Conservation (phyloP, 108 stramenopile genomes). For the Cyclotella cryptica region DNA sequence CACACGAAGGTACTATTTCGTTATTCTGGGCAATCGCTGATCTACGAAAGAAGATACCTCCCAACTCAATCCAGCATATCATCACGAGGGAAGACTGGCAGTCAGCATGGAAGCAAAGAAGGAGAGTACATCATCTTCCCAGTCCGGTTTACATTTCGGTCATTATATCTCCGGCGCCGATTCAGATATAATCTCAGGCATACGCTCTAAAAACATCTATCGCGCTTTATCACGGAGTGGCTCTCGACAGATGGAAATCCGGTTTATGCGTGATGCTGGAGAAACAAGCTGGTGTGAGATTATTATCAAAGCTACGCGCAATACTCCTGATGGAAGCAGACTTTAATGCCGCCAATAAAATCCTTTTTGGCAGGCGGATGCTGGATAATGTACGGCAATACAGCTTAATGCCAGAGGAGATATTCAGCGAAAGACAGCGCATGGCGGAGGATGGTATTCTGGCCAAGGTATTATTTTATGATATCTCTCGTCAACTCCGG, state of each 20-base stretch:
- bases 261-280: conserved; percentile 26
- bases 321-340: conserved; percentile 39
- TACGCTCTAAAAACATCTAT: conserved; percentile 19
- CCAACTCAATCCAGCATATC: not conserved
- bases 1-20: not conserved
- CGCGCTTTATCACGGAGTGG: not conserved
- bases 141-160: conserved; percentile 17
- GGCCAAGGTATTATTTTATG: conserved; percentile 10
- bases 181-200: not conserved
- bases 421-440: conserved; percentile 13
- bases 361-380: conserved; percentile 15
- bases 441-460: conserved; percentile 21
- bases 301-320: conserved; percentile 17
- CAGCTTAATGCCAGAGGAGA: conserved; percentile 22
- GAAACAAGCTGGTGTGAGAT: not conserved
- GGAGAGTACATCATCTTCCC: conserved; percentile 18
- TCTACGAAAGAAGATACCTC: not conserved
- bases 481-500: not conserved
- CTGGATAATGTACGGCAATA: conserved; percentile 13
- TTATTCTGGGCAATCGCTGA: not conserved
- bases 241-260: conserved; percentile 2
- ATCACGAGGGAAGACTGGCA: not conserved
- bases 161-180: conserved; percentile 9
- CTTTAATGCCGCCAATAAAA: conserved; percentile 25
- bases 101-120: not conserved